A percentile compares a stretch with the other conserved stretches of the same genome.
Conservation (phyloP, 805 yeast genomes). For the Starmerella cellae region DNA sequence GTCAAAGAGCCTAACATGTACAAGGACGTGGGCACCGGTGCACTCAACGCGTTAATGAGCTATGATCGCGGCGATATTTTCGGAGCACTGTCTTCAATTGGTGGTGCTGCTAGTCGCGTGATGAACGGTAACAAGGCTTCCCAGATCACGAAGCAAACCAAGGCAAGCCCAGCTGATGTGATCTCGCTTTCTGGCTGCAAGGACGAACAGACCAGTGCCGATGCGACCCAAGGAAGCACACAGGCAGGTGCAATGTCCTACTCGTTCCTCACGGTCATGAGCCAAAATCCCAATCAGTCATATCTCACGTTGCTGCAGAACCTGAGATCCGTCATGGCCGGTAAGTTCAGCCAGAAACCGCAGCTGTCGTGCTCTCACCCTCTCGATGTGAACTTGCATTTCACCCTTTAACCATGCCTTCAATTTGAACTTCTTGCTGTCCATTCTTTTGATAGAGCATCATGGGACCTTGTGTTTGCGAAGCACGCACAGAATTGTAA, state of each 20-base stretch:
- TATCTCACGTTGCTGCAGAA: conserved; percentile 57
- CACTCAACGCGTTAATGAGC: conserved; percentile 44
- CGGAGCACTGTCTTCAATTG: conserved; percentile 32
- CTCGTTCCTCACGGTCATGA: conserved; percentile 56
- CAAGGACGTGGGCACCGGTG: conserved; percentile 60
- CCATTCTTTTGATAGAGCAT: too few species aligned
- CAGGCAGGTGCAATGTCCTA: conserved; percentile 80
- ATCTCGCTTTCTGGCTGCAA: conserved; percentile 69
- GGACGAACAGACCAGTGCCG: conserved; percentile 75
- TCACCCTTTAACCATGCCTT: conserved; percentile 36
- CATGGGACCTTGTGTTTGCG: too few species aligned
- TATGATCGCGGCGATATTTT: conserved; percentile 49
- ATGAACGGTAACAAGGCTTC: conserved; percentile 13
- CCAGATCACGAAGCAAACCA: conserved; percentile 30
- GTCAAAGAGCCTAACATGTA: conserved; percentile 67
- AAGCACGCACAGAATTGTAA: too few species aligned
- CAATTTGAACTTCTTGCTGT: too few species aligned
- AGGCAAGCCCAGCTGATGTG: conserved; percentile 65
- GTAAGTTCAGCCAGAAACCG: conserved; percentile 68
- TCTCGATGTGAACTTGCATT: conserved; percentile 47
- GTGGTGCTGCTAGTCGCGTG: conserved; percentile 14
- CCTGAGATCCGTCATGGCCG: conserved; percentile 48
- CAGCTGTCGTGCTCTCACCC: conserved; percentile 74
- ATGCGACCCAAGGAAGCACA: conserved; percentile 55
- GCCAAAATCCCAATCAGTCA: conserved; percentile 48